Base-by-base conservation (phyloP, 2,329 filamentous ascomycete genomes). In the Fusarium citri region DNA sequence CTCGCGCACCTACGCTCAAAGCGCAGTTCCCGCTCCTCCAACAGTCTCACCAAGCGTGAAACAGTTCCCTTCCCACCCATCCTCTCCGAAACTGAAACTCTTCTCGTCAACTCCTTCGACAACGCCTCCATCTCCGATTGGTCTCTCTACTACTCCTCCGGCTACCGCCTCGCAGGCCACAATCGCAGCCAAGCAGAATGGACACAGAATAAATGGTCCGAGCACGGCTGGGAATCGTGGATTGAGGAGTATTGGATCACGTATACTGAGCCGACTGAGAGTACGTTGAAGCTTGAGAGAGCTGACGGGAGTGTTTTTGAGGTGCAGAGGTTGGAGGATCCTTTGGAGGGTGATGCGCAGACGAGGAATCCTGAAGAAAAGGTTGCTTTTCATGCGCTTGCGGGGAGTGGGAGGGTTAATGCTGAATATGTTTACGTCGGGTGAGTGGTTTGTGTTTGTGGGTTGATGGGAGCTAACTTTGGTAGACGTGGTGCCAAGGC, bases 241-340 rank as follows among this genome's bases (percentile, higher is more conserved):
- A 72, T 72, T 4, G 63, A 64, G 4, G 69, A 72, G 47, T 72
- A 72, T 16, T 72, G 66, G 66, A 70, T 72, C 2, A 69, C 56
- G 20, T 72, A 72, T 1, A 72, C 69, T 2, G 69, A 72, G 0
- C 69, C 69, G 0, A 64, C 64, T 10, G 69, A 72, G 25, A 72
- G 62, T n/a, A 69, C 69, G 0, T 31, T 72, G 2, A 69, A 26
- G 6, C n/a, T 72, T 12, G 69, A 62, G 14, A 45, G 66, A 0
- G 50, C 66, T 7, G 69, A 72, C 31, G 69, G 69, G 0, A 59
- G 48, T 5, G 41, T 50, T 0, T 63, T 72, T 37, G 48, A 63
- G 6, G 69, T 67, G 0, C 69, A 69, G 31, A 49, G 70, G 14
- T n/a, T 70, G 9, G 68, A 70, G n/a, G 67, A 70, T 31, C 31